Evolutionary conservation across 2,329 filamentous ascomycete genomes (phyloP).

Genomic region (Ophiocordyceps polyrhachis-furcata): DNA sequence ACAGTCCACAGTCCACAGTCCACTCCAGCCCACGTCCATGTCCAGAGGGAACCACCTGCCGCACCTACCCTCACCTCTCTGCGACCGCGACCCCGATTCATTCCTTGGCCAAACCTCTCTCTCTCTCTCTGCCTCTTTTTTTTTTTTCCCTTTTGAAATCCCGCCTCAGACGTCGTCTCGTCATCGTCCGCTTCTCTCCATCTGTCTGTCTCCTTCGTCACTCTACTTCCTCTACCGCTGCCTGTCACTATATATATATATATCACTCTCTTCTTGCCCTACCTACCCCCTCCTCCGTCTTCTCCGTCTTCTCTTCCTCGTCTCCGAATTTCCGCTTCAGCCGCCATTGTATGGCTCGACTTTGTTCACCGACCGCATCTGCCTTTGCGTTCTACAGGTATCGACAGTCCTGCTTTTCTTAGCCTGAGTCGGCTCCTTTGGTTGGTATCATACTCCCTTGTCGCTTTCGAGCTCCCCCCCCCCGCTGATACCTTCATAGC

Average conservation of each 20-base stretch:
- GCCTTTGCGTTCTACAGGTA: neutral
- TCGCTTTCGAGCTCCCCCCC: neutral
- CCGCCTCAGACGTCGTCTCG: neutral
- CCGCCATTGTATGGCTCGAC: neutral
- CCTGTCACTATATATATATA: neutral
- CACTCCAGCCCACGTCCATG: neutral
- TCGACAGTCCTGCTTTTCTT: neutral
- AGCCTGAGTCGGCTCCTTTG: neutral
- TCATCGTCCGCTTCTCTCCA: neutral
- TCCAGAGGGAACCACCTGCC: constrained; percentile 8
- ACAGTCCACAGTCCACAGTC: neutral
- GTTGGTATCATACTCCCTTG: neutral
- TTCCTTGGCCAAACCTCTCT: constrained; percentile 4
- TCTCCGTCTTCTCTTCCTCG: neutral
- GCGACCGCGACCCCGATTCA: constrained; percentile 10
- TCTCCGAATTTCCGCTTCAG: neutral
- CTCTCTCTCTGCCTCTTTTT: neutral
- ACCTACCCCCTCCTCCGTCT: neutral
- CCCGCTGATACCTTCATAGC: neutral
- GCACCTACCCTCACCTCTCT: constrained; percentile 7
- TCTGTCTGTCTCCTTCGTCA: neutral
- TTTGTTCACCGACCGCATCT: neutral
- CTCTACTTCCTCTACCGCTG: neutral
- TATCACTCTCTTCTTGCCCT: neutral
- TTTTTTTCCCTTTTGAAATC: neutral